A percentile compares a stretch with the other conserved stretches of the same genome.
phyloP scores from a whole-genome alignment of 306 rosid genomes.

The Prunus dulcis region DNA sequence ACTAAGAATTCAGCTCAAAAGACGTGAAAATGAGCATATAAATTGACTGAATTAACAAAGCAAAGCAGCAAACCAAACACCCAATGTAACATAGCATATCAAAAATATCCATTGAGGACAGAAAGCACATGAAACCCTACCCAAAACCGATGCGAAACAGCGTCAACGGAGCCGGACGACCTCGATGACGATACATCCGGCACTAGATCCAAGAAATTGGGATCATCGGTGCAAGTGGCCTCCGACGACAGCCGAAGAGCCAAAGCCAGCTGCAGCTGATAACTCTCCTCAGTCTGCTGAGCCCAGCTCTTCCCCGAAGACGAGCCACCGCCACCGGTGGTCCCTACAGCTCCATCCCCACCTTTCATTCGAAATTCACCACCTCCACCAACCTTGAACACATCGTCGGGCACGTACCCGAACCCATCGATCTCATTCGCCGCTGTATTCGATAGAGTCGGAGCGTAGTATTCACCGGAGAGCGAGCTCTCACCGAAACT shows the following conservation, averaged over 20 bases:
- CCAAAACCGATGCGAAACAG: slow-evolving; percentile 90
- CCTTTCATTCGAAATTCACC: slow-evolving; percentile 48
- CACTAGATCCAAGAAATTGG: slow-evolving; percentile 76
- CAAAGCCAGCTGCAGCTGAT: slow-evolving; percentile 88
- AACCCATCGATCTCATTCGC: slow-evolving; percentile 66
- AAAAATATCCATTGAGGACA: neutral
- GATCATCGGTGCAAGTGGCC: slow-evolving; percentile 92
- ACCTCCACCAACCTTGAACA: slow-evolving; percentile 38
- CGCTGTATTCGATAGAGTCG: slow-evolving; percentile 55
- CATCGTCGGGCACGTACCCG: slow-evolving; percentile 62
- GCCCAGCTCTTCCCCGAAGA: slow-evolving; percentile 89
- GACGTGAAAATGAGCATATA: neutral
- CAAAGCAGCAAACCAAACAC: neutral
- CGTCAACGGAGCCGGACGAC: slow-evolving; percentile 46
- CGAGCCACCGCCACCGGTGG: slow-evolving; percentile 35
- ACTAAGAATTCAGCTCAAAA: neutral
- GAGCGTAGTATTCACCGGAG: slow-evolving; percentile 85
- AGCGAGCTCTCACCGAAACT: slow-evolving; percentile 93
- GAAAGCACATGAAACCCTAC: slow-evolving; percentile 36
- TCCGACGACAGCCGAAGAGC: slow-evolving; percentile 81
- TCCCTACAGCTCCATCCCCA: slow-evolving; percentile 36
- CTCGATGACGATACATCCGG: slow-evolving; percentile 53
- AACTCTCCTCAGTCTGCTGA: slow-evolving; percentile 99
- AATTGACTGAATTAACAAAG: neutral
- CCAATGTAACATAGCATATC: neutral